Conservation (phyloP, 129 eudicot species). For the Flaveria linearis region DNA sequence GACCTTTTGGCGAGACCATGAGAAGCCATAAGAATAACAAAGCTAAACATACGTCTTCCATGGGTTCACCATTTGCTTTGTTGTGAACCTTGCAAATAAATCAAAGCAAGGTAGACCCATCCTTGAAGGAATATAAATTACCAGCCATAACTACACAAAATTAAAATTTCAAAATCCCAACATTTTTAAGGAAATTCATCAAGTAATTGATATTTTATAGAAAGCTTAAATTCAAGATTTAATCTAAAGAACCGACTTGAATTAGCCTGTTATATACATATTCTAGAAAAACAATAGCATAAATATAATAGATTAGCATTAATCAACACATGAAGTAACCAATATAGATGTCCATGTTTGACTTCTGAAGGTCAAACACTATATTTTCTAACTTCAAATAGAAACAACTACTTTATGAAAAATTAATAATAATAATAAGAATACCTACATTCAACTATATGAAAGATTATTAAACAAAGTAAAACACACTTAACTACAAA, state of each 20-base stretch:
- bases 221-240: background rate
- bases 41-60: conserved; percentile 89
- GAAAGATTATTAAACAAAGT: too few species aligned
- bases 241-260: conserved; percentile 50
- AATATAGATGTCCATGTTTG: too few species aligned
- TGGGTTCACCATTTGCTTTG: conserved; percentile 94
- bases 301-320: background rate
- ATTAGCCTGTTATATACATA: conserved; percentile 71
- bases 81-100: conserved; percentile 76
- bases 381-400: too few species aligned
- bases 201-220: background rate
- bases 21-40: conserved; percentile 92
- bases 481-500: too few species aligned
- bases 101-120: conserved; percentile 73
- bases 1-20: conserved; percentile 66
- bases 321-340: too few species aligned
- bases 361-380: too few species aligned
- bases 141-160: conserved; percentile 69
- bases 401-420: too few species aligned
- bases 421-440: too few species aligned
- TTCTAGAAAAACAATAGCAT: conserved; percentile 51
- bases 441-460: too few species aligned
- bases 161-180: conserved; percentile 2
- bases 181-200: conserved; percentile 10
- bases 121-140: conserved; percentile 87